Conservation (phyloP, 305 asterid genomes). For the Rubia peregrina region DNA sequence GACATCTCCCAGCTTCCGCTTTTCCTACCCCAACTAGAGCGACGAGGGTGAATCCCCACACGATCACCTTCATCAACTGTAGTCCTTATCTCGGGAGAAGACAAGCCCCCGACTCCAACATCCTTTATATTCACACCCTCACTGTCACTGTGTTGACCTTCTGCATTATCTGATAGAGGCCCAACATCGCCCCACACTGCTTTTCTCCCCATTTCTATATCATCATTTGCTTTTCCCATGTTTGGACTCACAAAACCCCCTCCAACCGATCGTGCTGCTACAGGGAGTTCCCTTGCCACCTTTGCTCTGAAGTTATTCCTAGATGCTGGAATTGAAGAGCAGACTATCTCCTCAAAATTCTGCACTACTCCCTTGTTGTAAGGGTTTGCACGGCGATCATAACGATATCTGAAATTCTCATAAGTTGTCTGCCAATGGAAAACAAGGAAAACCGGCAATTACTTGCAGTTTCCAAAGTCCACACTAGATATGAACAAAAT, state of each 20-base stretch:
- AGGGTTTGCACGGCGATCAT: constrained; percentile 80
- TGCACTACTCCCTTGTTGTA: constrained; percentile 68
- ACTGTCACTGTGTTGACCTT: constrained; percentile 52
- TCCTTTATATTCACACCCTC: constrained; percentile 47
- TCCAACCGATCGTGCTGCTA: constrained; percentile 46
- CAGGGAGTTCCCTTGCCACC: constrained; percentile 48
- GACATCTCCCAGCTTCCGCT: constrained; percentile 99
- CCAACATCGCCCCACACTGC: constrained; percentile 85
- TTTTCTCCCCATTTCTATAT: constrained; percentile 90
- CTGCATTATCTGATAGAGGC: constrained; percentile 46
- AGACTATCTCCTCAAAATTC: constrained; percentile 74
- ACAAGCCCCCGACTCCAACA: constrained; percentile 42
- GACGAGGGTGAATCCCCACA: constrained; percentile 65
- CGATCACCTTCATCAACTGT: constrained; percentile 78
- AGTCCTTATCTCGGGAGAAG: constrained; percentile 79
- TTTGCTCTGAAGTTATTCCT: constrained; percentile 73
- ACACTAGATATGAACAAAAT: background rate
- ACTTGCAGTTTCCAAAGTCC: background rate
- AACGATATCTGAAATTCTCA: constrained; percentile 91
- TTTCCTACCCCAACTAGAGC: constrained; percentile 89
- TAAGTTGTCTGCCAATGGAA: constrained; percentile 69
- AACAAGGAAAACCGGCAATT: background rate
- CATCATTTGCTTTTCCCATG: constrained; percentile 75
- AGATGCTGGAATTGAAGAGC: constrained; percentile 53
- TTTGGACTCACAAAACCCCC: constrained; percentile 91